Evolutionary conservation across 305 asterid species (phyloP), one percentile per base, ranked within the genome.

Genomic region (Fraxinus floribunda): DNA sequence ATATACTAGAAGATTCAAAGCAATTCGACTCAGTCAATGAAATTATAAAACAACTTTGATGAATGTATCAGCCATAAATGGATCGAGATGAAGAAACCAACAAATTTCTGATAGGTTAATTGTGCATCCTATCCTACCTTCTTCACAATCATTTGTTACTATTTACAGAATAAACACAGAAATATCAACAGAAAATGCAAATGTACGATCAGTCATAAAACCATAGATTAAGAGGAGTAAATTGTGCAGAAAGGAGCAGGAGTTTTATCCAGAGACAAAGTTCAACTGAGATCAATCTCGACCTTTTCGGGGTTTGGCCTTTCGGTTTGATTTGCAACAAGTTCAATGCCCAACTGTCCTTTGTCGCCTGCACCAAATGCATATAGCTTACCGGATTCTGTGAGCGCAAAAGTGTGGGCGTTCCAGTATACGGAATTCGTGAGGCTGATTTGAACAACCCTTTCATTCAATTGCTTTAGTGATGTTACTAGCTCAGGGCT

Each of bases 321-420:
- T 88, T 94, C 97, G 0, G 91, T 86, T 77, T 93, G 97, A 83
- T 91, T 87, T 2, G 78, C 87, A 8, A 76, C 90, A 52, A 91
- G 98, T 78, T 89, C 90, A 3, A 95, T 89, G 0, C 99, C 98
- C 11, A 96, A 90, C 89, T 96, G 99, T 34, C 99, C 99, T 82
- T 91, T 93, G 83, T 91, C 97, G 20, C 98, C 97, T 0, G 94
- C 89, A 4, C 99, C 99, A 76, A 96, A 96, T 2, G 98, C 97
- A 24, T 91, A 96, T 5, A 96, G 92, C 88, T 92, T 93, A 83
- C 92, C 95, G 0, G 95, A 87, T 77, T 94, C 98, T 0, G 97
- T 93, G 55, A 96, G 97, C 0, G 97, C 98, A 49, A 96, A 94
- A 4, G 98, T 96, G 81, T 96, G 99, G 15, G 97, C 97, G 10